Evolutionary conservation across 2,329 filamentous ascomycete genomes (phyloP).

Genomic region (Colletotrichum simmondsii): DNA sequence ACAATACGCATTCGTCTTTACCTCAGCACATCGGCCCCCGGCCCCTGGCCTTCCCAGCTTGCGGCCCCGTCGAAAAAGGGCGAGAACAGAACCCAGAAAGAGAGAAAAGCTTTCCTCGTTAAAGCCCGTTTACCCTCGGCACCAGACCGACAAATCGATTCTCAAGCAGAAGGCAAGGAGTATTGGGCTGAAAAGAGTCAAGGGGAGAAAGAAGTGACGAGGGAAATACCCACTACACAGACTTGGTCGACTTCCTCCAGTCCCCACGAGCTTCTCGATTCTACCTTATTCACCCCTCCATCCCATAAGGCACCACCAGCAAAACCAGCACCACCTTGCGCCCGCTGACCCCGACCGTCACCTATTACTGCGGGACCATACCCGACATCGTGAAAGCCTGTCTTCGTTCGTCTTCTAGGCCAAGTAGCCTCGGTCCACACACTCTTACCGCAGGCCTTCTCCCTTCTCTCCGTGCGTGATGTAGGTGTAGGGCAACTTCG

Average conservation of each 20-base stretch:
- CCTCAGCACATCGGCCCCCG: slow-evolving; percentile 27
- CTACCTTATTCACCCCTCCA: slow-evolving; percentile 14
- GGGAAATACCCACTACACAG: slow-evolving; percentile 1
- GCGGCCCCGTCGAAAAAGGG: slow-evolving; percentile 30
- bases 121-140: slow-evolving; percentile 21
- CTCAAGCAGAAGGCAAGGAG: neutral
- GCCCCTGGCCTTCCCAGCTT: slow-evolving; percentile 23
- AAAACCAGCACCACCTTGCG: slow-evolving; percentile 7
- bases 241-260: neutral
- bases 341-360: slow-evolving; percentile 19
- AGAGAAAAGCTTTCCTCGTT: slow-evolving; percentile 16
- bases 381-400: slow-evolving; percentile 32
- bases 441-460: neutral
- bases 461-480: slow-evolving; percentile 24
- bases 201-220: neutral
- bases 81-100: slow-evolving; percentile 15
- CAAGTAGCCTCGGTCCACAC: slow-evolving; percentile 32
- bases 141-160: slow-evolving; percentile 16
- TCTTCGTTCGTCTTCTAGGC: slow-evolving; percentile 28
- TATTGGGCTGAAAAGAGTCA: neutral
- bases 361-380: slow-evolving; percentile 16
- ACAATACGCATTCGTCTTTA: slow-evolving; percentile 31
- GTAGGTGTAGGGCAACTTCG: slow-evolving; percentile 26
- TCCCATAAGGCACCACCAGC: slow-evolving; percentile 9
- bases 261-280: slow-evolving; percentile 18